These are phyloP conservation scores for Dichotomopilus funicola DNA, from an alignment of 2,329 filamentous ascomycete species.

Conservation along the genomic window DNA sequence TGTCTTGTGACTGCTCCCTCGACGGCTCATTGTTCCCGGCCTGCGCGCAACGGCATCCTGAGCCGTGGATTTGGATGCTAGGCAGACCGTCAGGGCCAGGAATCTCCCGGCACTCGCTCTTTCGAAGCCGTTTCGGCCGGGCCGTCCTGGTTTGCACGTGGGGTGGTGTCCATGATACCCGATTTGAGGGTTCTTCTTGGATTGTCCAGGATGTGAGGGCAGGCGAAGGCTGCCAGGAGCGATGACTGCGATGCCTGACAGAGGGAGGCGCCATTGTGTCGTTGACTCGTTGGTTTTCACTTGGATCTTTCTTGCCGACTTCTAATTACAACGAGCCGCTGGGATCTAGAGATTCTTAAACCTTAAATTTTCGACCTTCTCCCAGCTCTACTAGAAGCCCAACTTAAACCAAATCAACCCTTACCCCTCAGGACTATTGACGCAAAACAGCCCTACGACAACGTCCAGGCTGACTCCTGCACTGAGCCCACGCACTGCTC, in stretches of 20 bases:
- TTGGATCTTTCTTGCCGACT: no score
- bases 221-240: slow-evolving; percentile 2
- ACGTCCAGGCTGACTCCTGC: no score
- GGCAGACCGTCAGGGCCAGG: slow-evolving; percentile 15
- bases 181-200: slow-evolving; percentile 3
- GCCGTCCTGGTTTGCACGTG: not conserved
- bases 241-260: slow-evolving; percentile 2
- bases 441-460: no score
- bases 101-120: slow-evolving; percentile 18
- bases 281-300: no score
- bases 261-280: not conserved
- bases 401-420: no score
- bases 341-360: no score
- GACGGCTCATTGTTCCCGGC: not conserved
- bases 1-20: slow-evolving; percentile 9
- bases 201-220: slow-evolving; percentile 1
- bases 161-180: slow-evolving; percentile 9
- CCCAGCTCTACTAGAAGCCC: no score
- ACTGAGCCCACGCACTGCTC: no score
- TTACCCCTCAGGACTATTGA: no score
- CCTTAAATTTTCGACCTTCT: no score
- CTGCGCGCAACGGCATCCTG: slow-evolving; percentile 15
- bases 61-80: slow-evolving; percentile 18
- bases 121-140: slow-evolving; percentile 9
- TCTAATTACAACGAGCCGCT: no score